Conservation (phyloP, 31 red algal species). For the Porphyra umbilicalis region DNA sequence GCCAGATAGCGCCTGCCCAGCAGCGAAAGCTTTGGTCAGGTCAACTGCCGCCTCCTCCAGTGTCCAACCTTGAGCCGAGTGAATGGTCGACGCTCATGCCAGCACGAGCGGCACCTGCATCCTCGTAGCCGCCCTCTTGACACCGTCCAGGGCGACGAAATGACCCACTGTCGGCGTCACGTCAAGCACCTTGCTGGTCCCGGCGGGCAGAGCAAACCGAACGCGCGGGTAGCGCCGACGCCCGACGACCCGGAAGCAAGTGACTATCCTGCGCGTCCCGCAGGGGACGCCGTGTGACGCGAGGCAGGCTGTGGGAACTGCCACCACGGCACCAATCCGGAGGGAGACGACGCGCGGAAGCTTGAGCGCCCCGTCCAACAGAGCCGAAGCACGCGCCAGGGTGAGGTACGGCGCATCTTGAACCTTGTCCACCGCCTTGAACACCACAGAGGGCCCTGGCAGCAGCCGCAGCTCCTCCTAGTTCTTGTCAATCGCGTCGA, state of each 20-base stretch:
- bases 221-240: background rate
- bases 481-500: background rate
- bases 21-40: background rate
- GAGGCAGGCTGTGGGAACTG: background rate
- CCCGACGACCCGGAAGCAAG: background rate
- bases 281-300: background rate
- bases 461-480: background rate
- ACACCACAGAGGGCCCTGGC: background rate
- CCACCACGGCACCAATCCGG: background rate
- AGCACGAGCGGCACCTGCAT: background rate
- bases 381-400: too few relatives aligned
- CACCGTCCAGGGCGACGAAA: background rate
- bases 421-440: background rate
- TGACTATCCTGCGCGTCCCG: background rate
- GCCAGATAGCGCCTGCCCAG: background rate
- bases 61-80: background rate
- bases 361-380: background rate
- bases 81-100: background rate
- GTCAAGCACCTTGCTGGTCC: background rate
- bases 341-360: background rate
- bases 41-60: background rate
- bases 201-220: background rate
- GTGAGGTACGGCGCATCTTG: background rate
- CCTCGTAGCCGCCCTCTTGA: background rate
- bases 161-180: background rate